A percentile compares a stretch with the other conserved stretches of the same genome.
These are phyloP conservation scores for Curvularia sp. DNA, from an alignment of 2,329 filamentous ascomycete species.

Conservation along the genomic window DNA sequence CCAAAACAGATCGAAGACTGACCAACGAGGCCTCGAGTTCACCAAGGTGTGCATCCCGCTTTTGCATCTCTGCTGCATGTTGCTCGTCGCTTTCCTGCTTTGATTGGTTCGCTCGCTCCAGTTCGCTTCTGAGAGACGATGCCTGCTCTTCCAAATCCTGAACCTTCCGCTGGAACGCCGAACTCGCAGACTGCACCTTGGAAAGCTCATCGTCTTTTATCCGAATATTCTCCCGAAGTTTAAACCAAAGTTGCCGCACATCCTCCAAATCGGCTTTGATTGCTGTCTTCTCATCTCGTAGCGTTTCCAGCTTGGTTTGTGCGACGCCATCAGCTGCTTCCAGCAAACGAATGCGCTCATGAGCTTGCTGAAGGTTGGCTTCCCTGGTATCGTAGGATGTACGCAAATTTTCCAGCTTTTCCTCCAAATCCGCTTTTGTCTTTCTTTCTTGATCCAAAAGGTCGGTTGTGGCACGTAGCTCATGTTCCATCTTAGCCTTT, in stretches of 20 bases:
- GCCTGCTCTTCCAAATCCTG: conserved; percentile 30
- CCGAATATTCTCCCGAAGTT: conserved; percentile 32
- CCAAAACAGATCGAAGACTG: conserved; percentile 24
- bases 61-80: conserved; percentile 19
- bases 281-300: conserved; percentile 28
- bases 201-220: conserved; percentile 34
- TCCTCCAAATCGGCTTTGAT: conserved; percentile 33
- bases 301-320: conserved; percentile 29
- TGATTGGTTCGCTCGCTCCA: conserved; percentile 25
- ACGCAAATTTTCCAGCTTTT: conserved; percentile 33
- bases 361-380: conserved; percentile 31
- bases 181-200: conserved; percentile 30
- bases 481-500: conserved; percentile 32
- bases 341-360: conserved; percentile 28
- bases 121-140: conserved; percentile 26
- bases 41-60: conserved; percentile 33
- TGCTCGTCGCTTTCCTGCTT: conserved; percentile 26
- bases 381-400: conserved; percentile 26
- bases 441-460: conserved; percentile 22
- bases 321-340: conserved; percentile 27
- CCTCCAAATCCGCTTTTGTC: conserved; percentile 25
- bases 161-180: conserved; percentile 31
- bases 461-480: conserved; percentile 25
- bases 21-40: conserved; percentile 34
- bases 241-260: conserved; percentile 28